phyloP scores from a whole-genome alignment of 441 rosid species.

The Sinapis alba region DNA sequence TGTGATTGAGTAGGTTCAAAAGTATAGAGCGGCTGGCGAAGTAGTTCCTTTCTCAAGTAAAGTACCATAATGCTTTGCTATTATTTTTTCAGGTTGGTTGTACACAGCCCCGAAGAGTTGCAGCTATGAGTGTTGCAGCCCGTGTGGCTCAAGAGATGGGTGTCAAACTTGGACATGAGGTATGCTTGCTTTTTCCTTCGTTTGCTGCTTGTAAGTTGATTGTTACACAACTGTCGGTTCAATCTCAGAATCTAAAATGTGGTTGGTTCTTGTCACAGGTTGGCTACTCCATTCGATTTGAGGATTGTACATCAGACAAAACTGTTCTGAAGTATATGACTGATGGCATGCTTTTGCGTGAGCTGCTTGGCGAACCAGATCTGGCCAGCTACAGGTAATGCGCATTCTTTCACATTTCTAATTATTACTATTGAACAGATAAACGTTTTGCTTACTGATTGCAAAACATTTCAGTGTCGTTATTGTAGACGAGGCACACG shows the following conservation, averaged over 20 bases:
- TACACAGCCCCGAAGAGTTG: constrained; percentile 98
- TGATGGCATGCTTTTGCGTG: constrained; percentile 96
- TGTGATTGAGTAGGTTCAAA: constrained; percentile 26
- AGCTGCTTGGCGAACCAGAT: constrained; percentile 96
- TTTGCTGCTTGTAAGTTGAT: constrained; percentile 22
- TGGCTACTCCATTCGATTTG: constrained; percentile 97
- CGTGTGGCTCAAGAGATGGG: constrained; percentile 99
- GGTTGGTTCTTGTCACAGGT: constrained; percentile 49
- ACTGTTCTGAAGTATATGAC: constrained; percentile 96
- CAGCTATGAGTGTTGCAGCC: constrained; percentile 99
- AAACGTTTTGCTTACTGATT: constrained; percentile 21
- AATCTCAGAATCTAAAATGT: background rate
- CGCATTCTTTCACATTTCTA: background rate
- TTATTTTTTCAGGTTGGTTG: constrained; percentile 77
- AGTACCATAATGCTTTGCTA: constrained; percentile 13
- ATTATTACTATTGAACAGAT: background rate
- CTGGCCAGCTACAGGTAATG: constrained; percentile 85
- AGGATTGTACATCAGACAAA: constrained; percentile 98
- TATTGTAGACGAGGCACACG: constrained; percentile 99
- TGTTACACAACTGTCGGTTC: background rate
- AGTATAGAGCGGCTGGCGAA: constrained; percentile 3
- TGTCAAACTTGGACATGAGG: constrained; percentile 98
- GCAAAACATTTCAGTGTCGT: constrained; percentile 63
- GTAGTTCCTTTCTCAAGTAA: constrained; percentile 6
- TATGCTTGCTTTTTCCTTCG: constrained; percentile 22